Evolutionary conservation across 2,329 filamentous ascomycete genomes (phyloP).

Genomic region (Neonectria neomacrospora): DNA sequence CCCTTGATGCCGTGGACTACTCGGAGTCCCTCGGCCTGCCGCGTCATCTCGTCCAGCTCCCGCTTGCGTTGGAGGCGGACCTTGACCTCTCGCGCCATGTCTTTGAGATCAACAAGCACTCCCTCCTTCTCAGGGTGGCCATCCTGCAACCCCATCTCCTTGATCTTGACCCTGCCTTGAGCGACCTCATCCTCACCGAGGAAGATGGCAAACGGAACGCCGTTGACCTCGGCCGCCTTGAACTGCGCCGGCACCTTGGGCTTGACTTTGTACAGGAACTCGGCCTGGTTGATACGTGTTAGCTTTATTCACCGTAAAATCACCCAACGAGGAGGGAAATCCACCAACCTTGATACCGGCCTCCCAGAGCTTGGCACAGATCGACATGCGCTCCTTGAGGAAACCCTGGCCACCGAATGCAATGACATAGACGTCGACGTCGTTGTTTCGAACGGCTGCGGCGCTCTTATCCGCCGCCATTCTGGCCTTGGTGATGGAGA

Average conservation of each 20-base stretch:
- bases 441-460: constrained; percentile 61
- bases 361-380: constrained; percentile 83
- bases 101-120: constrained; percentile 73
- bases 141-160: constrained; percentile 78
- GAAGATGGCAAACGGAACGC: constrained; percentile 87
- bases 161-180: constrained; percentile 85
- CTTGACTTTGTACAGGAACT: constrained; percentile 91
- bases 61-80: constrained; percentile 55
- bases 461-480: constrained; percentile 72
- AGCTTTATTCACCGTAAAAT: constrained; percentile 32
- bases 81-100: constrained; percentile 73
- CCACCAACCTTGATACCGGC: constrained; percentile 80
- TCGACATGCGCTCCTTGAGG: constrained; percentile 83
- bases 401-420: constrained; percentile 91
- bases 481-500: constrained; percentile 84
- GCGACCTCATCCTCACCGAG: constrained; percentile 91
- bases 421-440: constrained; percentile 95
- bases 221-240: constrained; percentile 84
- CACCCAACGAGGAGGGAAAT: neutral
- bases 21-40: constrained; percentile 57
- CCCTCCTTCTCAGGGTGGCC: constrained; percentile 93
- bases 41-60: constrained; percentile 56
- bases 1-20: constrained; percentile 60
- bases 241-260: constrained; percentile 91
- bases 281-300: constrained; percentile 63